These are phyloP conservation scores for Colletotrichum sp. DNA, from an alignment of 2,329 filamentous ascomycete genomes.

Conservation along the genomic window DNA sequence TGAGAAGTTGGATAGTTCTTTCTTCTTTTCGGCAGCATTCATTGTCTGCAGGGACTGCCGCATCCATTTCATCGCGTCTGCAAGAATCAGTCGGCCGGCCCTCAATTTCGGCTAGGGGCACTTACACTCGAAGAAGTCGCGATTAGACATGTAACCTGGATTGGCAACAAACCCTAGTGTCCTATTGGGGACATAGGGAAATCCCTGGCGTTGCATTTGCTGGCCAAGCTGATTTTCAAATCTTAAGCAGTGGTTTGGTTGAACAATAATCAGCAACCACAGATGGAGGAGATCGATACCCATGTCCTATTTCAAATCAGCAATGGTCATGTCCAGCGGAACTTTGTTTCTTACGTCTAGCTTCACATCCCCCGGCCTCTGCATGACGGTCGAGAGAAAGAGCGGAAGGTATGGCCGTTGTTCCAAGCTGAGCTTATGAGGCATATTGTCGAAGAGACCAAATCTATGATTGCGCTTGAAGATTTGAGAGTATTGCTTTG, in stretches of 20 bases:
- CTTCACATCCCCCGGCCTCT: slow-evolving; percentile 47
- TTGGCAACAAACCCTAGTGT: slow-evolving; percentile 37
- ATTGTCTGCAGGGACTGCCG: slow-evolving; percentile 49
- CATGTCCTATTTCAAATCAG: slow-evolving; percentile 34
- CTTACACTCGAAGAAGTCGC: slow-evolving; percentile 53
- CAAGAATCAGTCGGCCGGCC: neutral
- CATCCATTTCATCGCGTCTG: slow-evolving; percentile 52
- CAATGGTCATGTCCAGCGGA: neutral
- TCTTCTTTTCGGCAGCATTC: slow-evolving; percentile 36
- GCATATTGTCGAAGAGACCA: slow-evolving; percentile 50
- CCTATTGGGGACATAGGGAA: slow-evolving; percentile 48
- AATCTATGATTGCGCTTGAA: slow-evolving; percentile 51
- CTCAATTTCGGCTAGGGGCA: neutral
- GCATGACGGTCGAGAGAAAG: slow-evolving; percentile 55
- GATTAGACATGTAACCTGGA: slow-evolving; percentile 54
- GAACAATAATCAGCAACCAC: slow-evolving; percentile 58
- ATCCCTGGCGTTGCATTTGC: slow-evolving; percentile 44
- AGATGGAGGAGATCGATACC: slow-evolving; percentile 52
- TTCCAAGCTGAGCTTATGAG: slow-evolving; percentile 41
- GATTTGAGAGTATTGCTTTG: slow-evolving; percentile 45
- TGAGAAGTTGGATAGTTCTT: slow-evolving; percentile 44
- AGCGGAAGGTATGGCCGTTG: slow-evolving; percentile 53
- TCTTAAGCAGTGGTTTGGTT: slow-evolving; percentile 48
- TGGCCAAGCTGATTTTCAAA: slow-evolving; percentile 57
- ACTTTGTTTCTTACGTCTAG: slow-evolving; percentile 37